Evolutionary conservation across 371 early-diverging fungal genomes (phyloP).

Genomic region (Haplosporangium sp.): DNA sequence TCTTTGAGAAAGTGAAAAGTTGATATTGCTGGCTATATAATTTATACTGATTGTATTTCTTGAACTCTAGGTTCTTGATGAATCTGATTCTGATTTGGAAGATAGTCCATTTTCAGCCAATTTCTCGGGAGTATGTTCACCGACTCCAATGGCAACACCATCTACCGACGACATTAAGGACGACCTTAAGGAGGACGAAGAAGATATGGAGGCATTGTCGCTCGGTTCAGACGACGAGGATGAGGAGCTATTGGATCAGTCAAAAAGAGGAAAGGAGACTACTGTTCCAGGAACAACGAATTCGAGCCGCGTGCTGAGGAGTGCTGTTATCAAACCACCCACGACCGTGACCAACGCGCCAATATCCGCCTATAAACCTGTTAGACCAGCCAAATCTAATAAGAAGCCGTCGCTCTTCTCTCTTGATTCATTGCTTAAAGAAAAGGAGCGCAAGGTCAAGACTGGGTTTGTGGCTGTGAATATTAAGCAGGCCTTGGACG

Average conservation of each 20-base stretch:
- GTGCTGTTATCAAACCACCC: not conserved
- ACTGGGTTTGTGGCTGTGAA: conserved; percentile 28
- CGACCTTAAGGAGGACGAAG: not conserved
- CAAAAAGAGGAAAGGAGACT: not conserved
- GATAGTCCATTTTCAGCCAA: conserved; percentile 17
- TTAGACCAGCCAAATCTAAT: conserved; percentile 4
- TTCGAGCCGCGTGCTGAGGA: conserved; percentile 11
- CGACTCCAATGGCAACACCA: conserved; percentile 3
- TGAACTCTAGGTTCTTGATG: conserved; percentile 9
- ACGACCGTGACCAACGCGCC: not conserved
- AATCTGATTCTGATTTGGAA: conserved; percentile 41
- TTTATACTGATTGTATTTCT: not conserved
- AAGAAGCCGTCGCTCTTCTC: conserved; percentile 26
- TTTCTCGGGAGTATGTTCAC: not conserved
- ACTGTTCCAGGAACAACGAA: not conserved
- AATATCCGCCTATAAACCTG: not conserved
- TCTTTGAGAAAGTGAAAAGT: not conserved
- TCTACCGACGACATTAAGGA: not conserved
- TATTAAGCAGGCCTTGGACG: conserved; percentile 6
- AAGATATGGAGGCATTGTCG: not conserved
- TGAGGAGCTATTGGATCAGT: not conserved
- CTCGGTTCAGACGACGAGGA: not conserved
- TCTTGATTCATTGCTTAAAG: conserved; percentile 32
- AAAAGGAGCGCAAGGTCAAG: conserved; percentile 36
- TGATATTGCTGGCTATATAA: not conserved